Conservation (phyloP, 208 protist genomes). For the Trypanosoma cruzi region DNA sequence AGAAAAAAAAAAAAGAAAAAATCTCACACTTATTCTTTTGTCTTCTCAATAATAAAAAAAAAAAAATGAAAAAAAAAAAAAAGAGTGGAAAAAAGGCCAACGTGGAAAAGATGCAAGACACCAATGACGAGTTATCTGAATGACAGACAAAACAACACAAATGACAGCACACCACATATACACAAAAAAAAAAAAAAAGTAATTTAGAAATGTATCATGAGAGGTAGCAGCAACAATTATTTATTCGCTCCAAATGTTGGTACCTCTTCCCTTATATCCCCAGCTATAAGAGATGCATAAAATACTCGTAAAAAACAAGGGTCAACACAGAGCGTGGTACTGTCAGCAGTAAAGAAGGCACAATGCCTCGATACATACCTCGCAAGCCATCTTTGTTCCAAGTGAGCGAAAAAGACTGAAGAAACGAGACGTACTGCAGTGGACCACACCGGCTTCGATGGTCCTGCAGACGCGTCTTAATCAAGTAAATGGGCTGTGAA, state of each 20-base stretch:
- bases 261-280: no score
- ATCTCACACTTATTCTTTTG: neutral
- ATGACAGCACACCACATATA: neutral
- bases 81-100: no score
- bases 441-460: constrained; percentile 64
- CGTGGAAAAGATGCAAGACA: no score
- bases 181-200: constrained; percentile 5
- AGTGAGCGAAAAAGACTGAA: constrained; percentile 49
- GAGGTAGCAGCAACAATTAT: neutral
- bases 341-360: constrained; percentile 62
- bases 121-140: neutral
- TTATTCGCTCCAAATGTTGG: no score
- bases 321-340: constrained; percentile 74
- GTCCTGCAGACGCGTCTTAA: constrained; percentile 90
- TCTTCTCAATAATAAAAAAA: neutral
- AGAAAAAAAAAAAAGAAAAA: constrained; percentile 5
- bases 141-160: neutral
- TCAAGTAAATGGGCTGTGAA: constrained; percentile 65
- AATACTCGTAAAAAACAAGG: constrained; percentile 86
- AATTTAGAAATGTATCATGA: neutral
- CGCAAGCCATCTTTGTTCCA: constrained; percentile 40
- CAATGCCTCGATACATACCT: constrained; percentile 75
- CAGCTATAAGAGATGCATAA: constrained; percentile 27
- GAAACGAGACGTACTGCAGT: constrained; percentile 69
- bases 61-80: neutral